phyloP scores from a whole-genome alignment of 75 land plant genomes.

The Chamaecyparis obtusa region DNA sequence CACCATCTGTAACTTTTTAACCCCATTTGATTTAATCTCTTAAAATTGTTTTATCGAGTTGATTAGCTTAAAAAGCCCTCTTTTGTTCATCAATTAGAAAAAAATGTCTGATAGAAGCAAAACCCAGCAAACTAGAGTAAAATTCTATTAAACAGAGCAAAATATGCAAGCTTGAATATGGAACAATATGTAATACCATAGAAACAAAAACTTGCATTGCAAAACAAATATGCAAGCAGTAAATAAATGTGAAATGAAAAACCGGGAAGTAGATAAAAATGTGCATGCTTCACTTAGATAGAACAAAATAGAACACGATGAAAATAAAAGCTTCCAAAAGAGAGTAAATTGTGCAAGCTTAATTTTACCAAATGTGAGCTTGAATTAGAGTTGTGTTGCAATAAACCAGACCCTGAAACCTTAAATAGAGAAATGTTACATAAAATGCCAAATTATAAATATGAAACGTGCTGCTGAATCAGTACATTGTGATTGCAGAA shows the following conservation, averaged over 20 bases:
- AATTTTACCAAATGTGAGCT: too few relatives aligned
- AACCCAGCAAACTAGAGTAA: background rate
- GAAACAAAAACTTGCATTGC: too few relatives aligned
- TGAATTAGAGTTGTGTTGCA: too few relatives aligned
- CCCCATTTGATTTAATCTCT: background rate
- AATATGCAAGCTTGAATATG: background rate
- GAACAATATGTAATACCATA: background rate
- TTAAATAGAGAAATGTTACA: background rate
- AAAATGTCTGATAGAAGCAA: background rate
- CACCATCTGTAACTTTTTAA: slow-evolving; percentile 59
- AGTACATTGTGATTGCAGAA: background rate
- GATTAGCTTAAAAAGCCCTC: background rate
- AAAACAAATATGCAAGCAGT: too few relatives aligned
- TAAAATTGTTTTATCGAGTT: background rate
- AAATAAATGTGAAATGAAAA: too few relatives aligned
- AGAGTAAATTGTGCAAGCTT: too few relatives aligned
- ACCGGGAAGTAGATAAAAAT: too few relatives aligned
- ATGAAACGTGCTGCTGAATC: background rate
- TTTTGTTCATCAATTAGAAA: background rate
- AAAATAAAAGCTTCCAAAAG: too few relatives aligned
- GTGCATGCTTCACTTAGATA: too few relatives aligned
- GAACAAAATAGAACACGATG: too few relatives aligned
- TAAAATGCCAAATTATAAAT: background rate
- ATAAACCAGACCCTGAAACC: too few relatives aligned
- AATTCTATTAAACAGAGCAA: background rate